phyloP scores from a whole-genome alignment of 176 grass and related monocot genomes.

The Echinochloa phyllopogon region DNA sequence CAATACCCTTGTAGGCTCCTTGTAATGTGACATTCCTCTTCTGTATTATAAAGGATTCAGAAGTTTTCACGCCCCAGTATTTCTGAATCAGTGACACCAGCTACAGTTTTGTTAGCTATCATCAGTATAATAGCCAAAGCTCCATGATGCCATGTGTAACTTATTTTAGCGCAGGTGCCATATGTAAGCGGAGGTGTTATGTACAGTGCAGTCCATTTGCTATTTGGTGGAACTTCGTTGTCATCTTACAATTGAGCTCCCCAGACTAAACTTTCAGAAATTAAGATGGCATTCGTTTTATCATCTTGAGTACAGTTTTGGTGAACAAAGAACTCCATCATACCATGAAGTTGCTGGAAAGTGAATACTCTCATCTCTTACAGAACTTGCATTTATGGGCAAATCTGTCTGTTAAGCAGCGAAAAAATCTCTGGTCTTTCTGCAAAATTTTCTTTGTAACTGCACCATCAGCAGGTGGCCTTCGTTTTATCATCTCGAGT shows the following conservation, averaged over 20 bases:
- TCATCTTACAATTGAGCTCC: slow-evolving; percentile 12
- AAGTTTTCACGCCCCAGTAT: slow-evolving; percentile 4
- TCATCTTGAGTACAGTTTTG: not conserved
- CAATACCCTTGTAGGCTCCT: not conserved
- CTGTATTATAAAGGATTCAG: slow-evolving; percentile 16
- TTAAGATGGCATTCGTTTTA: not conserved
- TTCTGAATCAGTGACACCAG: slow-evolving; percentile 39
- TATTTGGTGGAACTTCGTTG: slow-evolving; percentile 37
- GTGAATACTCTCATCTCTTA: not conserved
- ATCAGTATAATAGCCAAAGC: slow-evolving; percentile 29
- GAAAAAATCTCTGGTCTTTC: not conserved
- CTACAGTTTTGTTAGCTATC: slow-evolving; percentile 56
- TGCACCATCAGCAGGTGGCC: not conserved
- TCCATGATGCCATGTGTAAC: slow-evolving; percentile 41
- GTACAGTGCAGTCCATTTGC: slow-evolving; percentile 54
- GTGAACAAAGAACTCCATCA: not conserved
- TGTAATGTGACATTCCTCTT: slow-evolving; percentile 10
- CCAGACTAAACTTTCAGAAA: slow-evolving; percentile 19
- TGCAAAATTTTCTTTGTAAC: not conserved
- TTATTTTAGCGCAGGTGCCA: slow-evolving; percentile 28
- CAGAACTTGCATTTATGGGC: not conserved
- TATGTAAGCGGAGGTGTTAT: slow-evolving; percentile 47
- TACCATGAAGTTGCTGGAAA: not conserved
- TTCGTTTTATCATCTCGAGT: not conserved
- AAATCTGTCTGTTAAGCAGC: not conserved